Conservation (phyloP, 805 yeast species). For the Spathaspora arborariae region DNA sequence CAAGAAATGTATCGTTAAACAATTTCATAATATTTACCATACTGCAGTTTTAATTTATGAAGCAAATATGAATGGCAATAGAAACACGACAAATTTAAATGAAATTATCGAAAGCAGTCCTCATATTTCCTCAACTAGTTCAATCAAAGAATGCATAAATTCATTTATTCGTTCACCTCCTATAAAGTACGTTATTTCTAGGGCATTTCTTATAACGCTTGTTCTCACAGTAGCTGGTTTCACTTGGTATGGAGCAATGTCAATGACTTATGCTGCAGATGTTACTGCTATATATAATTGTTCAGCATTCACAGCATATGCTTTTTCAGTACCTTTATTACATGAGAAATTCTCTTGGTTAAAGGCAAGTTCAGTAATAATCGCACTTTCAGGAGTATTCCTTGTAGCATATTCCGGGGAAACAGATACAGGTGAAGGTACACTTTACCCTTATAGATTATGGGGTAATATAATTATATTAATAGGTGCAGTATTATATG, state of each 20-base stretch:
- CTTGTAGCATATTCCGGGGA: conserved; percentile 68
- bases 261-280: conserved; percentile 75
- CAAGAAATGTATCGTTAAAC: conserved; percentile 36
- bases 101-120: conserved; percentile 34
- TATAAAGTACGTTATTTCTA: conserved; percentile 42
- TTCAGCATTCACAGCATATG: conserved; percentile 83
- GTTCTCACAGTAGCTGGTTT: conserved; percentile 72
- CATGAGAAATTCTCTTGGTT: conserved; percentile 60
- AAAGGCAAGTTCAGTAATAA: conserved; percentile 63
- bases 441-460: conserved; percentile 52
- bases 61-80: conserved; percentile 34
- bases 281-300: conserved; percentile 90
- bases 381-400: conserved; percentile 73
- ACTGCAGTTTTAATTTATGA: conserved; percentile 42
- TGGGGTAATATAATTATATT: conserved; percentile 70
- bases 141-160: conserved; percentile 27
- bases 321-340: conserved; percentile 74
- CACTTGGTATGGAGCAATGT: conserved; percentile 85
- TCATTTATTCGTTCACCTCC: conserved; percentile 44
- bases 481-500: conserved; percentile 72
- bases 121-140: conserved; percentile 29
- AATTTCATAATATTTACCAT: conserved; percentile 42
- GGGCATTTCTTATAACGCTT: conserved; percentile 44
- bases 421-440: conserved; percentile 12
- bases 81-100: conserved; percentile 28